Conservation (phyloP, 176 grass and related monocot species). For the Oryza glaberrima region DNA sequence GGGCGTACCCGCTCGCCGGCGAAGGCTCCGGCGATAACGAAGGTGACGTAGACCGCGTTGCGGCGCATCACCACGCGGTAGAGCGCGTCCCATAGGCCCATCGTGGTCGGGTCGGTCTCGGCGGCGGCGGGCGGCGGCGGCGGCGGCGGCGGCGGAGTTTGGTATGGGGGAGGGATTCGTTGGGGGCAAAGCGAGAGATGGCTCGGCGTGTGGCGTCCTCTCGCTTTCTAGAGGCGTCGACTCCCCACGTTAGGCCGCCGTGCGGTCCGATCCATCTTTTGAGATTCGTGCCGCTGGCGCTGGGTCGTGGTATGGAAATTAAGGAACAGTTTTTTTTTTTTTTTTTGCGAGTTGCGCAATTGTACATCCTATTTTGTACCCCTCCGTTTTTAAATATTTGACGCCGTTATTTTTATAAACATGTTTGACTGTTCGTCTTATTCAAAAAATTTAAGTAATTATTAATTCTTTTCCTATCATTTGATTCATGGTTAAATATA, state of each 20-base stretch:
- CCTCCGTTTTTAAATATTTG: too few relatives aligned
- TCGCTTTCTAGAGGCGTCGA: neutral
- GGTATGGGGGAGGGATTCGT: neutral
- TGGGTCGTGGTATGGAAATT: too few relatives aligned
- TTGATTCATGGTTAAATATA: too few relatives aligned
- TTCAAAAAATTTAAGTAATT: too few relatives aligned
- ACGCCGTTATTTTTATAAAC: too few relatives aligned
- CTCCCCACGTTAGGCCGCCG: neutral
- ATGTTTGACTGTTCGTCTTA: too few relatives aligned
- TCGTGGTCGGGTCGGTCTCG: neutral
- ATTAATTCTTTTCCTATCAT: too few relatives aligned
- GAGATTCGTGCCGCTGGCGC: neutral
- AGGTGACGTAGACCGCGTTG: conserved; percentile 91
- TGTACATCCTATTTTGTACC: too few relatives aligned
- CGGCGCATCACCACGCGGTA: conserved; percentile 88
- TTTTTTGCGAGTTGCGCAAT: too few relatives aligned
- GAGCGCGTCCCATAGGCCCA: conserved; percentile 68
- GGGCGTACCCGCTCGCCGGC: conserved; percentile 70
- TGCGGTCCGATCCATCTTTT: neutral
- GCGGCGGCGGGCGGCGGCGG: conserved; percentile 23
- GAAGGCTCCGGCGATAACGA: conserved; percentile 87
- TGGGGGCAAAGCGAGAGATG: neutral
- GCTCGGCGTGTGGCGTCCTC: neutral
- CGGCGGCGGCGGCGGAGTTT: conserved; percentile 7
- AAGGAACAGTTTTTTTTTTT: too few relatives aligned